phyloP scores from a whole-genome alignment of 768 basidiomycete genomes.

The Dioszegia hungarica region DNA sequence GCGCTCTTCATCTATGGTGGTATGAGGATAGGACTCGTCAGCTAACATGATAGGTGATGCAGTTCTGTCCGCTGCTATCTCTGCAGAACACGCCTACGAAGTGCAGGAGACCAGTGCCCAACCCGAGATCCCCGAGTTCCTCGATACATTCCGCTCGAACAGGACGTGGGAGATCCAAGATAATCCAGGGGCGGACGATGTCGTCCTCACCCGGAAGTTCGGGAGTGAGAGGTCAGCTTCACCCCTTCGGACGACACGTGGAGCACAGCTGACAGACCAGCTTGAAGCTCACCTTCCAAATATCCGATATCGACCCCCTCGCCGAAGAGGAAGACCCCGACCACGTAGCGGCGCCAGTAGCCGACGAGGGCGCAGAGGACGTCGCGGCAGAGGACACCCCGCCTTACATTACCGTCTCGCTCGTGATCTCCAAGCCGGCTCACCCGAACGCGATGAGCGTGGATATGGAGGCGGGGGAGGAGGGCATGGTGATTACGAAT shows the following conservation, averaged over 20 bases:
- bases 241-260: neutral
- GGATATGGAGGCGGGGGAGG: constrained; percentile 42
- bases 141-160: constrained; percentile 66
- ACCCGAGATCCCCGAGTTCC: constrained; percentile 61
- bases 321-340: constrained; percentile 49
- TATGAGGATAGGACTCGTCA: neutral
- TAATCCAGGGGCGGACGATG: constrained; percentile 68
- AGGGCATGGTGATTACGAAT: constrained; percentile 66
- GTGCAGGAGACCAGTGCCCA: constrained; percentile 55
- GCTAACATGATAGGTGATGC: constrained; percentile 29
- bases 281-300: constrained; percentile 85
- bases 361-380: constrained; percentile 27
- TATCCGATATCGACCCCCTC: constrained; percentile 69
- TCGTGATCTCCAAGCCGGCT: constrained; percentile 71
- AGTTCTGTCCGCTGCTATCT: constrained; percentile 68
- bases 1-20: neutral
- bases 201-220: constrained; percentile 72
- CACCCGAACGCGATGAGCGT: constrained; percentile 61
- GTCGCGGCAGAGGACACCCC: constrained; percentile 49
- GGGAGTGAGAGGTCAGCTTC: constrained; percentile 75
- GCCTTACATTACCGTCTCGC: constrained; percentile 67
- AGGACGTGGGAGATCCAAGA: constrained; percentile 81
- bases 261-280: constrained; percentile 50
- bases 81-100: constrained; percentile 82
- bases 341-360: constrained; percentile 20